Evolutionary conservation across 2,329 filamentous ascomycete genomes (phyloP), one percentile per base, ranked within the genome.

Genomic region (Diaporthe vexans): DNA sequence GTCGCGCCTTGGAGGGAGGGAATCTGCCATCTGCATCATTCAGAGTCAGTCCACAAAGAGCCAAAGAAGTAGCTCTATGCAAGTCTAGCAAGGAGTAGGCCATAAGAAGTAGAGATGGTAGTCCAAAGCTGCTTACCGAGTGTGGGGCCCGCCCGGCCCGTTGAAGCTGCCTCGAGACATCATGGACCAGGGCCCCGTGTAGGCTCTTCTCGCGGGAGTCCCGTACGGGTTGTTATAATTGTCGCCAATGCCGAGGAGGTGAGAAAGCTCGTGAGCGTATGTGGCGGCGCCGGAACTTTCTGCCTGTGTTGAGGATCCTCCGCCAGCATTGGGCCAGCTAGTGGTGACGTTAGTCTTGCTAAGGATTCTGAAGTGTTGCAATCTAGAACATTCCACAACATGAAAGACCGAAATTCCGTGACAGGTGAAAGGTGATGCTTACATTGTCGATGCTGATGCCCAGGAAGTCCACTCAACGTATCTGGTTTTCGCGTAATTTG

Each of bases 191-290:
- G 87, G 87, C 0, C 88, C 88, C 0, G 87, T 87, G 78, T 87
- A 89, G 0, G 85, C 80, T 29, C 88, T 85, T 4, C 85, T 83
- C 56, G 84, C 78, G 1, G 87, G 87, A 0, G 80, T 77, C 4
- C 84, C 81, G 76, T 86, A 89, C 0, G 88, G 88, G 71, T 89
- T 89, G 76, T 89, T 89, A 77, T 90, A 89, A 78, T 90, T 90
- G 77, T 89, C 88, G 11, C 86, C 85, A 29, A 89, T 89, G 19
- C 84, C 83, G 1, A 89, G 82, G 51, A 90, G 78, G 78, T 89
- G 88, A 33, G 83, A 86, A 4, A 89, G 80, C 76, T 89, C 88
- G 77, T 90, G 88, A 1, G 88, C 88, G 76, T 86, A 90, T 0
- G 86, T 88, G 0, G 83, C 84, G 86, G 88, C 86, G 9, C 88